Conservation (phyloP, 2,329 filamentous ascomycete species). For the Sporothrix luriei region DNA sequence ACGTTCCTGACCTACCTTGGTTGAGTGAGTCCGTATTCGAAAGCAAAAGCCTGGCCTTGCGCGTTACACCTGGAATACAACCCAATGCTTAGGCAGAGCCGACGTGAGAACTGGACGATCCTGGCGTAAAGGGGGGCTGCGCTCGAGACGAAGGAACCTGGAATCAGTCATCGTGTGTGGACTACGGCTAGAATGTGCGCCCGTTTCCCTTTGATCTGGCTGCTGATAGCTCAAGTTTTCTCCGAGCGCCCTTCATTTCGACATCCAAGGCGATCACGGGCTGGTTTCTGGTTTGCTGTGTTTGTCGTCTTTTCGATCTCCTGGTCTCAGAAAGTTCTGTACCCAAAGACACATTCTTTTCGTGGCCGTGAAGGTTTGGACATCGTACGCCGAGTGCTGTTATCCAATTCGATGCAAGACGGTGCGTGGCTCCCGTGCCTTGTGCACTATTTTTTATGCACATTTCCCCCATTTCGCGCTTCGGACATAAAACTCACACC, state of each 20-base stretch:
- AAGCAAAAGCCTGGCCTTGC: not conserved
- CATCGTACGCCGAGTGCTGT: too few relatives aligned
- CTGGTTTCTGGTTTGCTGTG: too few relatives aligned
- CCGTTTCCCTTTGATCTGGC: not conserved
- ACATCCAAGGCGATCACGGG: not conserved
- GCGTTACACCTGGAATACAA: not conserved
- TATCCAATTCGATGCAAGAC: not conserved
- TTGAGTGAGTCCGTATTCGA: not conserved
- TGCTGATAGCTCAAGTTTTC: too few relatives aligned
- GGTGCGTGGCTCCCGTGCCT: not conserved
- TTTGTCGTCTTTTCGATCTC: not conserved
- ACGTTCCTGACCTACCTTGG: not conserved
- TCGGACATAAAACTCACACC: slow-evolving; percentile 32
- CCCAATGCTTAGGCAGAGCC: not conserved
- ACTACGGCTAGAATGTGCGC: not conserved
- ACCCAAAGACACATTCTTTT: not conserved
- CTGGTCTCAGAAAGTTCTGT: not conserved
- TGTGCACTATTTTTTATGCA: not conserved
- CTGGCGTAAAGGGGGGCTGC: not conserved
- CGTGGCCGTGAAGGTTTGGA: too few relatives aligned
- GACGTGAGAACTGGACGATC: not conserved
- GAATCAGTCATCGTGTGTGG: slow-evolving; percentile 15
- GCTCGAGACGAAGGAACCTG: slow-evolving; percentile 9
- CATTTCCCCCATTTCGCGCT: slow-evolving; percentile 27
- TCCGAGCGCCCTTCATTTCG: not conserved